Evolutionary conservation across 768 basidiomycete species (phyloP), one percentile per base, ranked within the genome.

Genomic region (Leccinum subgranulosum): DNA sequence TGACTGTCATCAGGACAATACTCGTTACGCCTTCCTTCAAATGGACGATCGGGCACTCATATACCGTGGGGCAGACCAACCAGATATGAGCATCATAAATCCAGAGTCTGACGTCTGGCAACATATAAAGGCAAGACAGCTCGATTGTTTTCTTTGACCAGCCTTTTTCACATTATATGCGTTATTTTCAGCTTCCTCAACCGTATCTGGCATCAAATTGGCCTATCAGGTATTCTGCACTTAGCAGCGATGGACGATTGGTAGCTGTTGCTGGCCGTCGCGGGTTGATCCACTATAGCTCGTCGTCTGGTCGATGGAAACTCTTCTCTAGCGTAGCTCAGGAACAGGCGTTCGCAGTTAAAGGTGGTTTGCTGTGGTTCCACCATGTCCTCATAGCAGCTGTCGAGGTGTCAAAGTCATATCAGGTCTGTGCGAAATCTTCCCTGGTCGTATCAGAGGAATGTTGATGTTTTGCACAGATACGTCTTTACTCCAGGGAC

Each of bases 81-180:
- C 96, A 6, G 95, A 98, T 69, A 89, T 97, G 87, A 96, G 93
- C 68, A 87, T 99, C 56, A 97, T 98, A 67, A 98, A 98, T 68
- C 94, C 95, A 15, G 94, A 96, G 70, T 92, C 92, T 4, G 95
- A 98, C 66, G 95, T 98, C 17, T 98, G 96, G 95, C 94, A 98
- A 64, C 90, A 91, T 74, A 89, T 98, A 72, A 96, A 95, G 83
- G 93, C 83, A 61, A 51, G 63, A 64, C 19, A 17, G 15, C 21
- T 51, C 10, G 12, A 47, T 45, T 52, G 12, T 46, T 49, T 51
- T 63, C 28, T 53, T 56, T 54, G 19, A 41, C 41, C 36, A 19
- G 43, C 11, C 21, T 4, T 28, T 28, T 53, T 39, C 4, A 28
- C 17, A 25, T 11, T 9, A 12, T 51, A 23, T 23, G 10, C 31